Evolutionary conservation across 257 asterid species (phyloP).

Genomic region (Solanum pinnatisectum): DNA sequence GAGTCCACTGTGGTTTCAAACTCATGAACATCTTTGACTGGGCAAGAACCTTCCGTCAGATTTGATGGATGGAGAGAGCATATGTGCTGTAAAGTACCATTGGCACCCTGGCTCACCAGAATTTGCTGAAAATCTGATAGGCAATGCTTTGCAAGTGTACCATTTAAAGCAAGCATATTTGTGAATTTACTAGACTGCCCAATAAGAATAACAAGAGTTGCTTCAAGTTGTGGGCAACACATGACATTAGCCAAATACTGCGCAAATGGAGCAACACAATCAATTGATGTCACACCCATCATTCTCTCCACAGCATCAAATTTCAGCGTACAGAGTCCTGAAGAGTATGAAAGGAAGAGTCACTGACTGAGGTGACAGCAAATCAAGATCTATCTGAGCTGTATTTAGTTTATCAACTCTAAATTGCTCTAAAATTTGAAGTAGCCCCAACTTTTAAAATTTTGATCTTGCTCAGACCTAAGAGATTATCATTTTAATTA

Average conservation of each 20-base stretch:
- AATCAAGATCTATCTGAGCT: not conserved
- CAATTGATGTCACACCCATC: constrained; percentile 69
- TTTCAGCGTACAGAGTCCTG: constrained; percentile 76
- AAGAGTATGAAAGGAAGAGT: not conserved
- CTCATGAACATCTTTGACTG: constrained; percentile 57
- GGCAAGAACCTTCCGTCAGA: constrained; percentile 93
- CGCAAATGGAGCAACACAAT: constrained; percentile 89
- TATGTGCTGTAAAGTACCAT: constrained; percentile 51
- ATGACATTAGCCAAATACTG: constrained; percentile 89
- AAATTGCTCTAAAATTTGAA: not conserved
- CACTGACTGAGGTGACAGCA: not conserved
- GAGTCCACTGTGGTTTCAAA: constrained; percentile 72
- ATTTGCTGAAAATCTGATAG: constrained; percentile 78
- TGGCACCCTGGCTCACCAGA: constrained; percentile 85
- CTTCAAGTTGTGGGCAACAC: constrained; percentile 96
- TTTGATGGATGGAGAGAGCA: constrained; percentile 76
- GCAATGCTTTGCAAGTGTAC: constrained; percentile 61
- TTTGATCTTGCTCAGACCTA: not conserved
- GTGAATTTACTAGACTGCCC: constrained; percentile 78
- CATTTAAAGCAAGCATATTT: constrained; percentile 58
- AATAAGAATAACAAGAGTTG: constrained; percentile 67
- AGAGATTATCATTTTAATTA: not conserved
- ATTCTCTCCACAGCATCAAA: constrained; percentile 56
- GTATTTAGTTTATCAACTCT: not conserved
- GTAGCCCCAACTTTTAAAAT: not conserved